phyloP scores from a whole-genome alignment of 2,329 filamentous ascomycete species.

The Decorospora gaudefroyi region DNA sequence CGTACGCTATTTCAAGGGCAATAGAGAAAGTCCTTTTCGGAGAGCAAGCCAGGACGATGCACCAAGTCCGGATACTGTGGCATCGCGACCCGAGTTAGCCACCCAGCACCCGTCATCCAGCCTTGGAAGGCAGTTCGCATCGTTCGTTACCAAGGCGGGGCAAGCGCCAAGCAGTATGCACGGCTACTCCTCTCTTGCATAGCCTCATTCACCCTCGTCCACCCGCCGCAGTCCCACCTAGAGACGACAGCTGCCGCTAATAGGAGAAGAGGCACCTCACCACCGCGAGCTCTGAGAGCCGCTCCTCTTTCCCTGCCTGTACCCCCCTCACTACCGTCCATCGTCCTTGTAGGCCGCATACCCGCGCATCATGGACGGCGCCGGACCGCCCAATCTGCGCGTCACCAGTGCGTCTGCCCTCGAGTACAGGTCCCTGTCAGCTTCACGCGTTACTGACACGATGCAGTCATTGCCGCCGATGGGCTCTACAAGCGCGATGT shows the following conservation, averaged over 20 bases:
- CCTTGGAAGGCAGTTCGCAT: slow-evolving; percentile 18
- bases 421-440: slow-evolving; percentile 1
- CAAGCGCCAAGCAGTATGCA: slow-evolving; percentile 30
- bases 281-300: slow-evolving; percentile 43
- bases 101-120: slow-evolving; percentile 3
- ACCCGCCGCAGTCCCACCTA: slow-evolving; percentile 24
- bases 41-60: not conserved
- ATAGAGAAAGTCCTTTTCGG: not conserved
- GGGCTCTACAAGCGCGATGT: slow-evolving; percentile 99
- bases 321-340: not conserved
- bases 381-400: slow-evolving; percentile 76
- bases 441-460: slow-evolving; percentile 31
- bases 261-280: slow-evolving; percentile 9
- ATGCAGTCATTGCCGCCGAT: slow-evolving; percentile 92
- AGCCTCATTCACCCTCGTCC: slow-evolving; percentile 40
- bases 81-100: not conserved
- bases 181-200: slow-evolving; percentile 31
- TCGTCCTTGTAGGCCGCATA: slow-evolving; percentile 6
- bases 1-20: slow-evolving; percentile 12
- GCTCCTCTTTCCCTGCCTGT: slow-evolving; percentile 16
- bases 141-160: slow-evolving; percentile 20
- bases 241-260: slow-evolving; percentile 10
- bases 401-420: slow-evolving; percentile 74
- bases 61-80: not conserved
- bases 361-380: slow-evolving; percentile 50